Percentiles rank a stretch among this genome's conserved stretches.
Conservation (phyloP, 768 basidiomycete species). For the Saitozyma sp. region DNA sequence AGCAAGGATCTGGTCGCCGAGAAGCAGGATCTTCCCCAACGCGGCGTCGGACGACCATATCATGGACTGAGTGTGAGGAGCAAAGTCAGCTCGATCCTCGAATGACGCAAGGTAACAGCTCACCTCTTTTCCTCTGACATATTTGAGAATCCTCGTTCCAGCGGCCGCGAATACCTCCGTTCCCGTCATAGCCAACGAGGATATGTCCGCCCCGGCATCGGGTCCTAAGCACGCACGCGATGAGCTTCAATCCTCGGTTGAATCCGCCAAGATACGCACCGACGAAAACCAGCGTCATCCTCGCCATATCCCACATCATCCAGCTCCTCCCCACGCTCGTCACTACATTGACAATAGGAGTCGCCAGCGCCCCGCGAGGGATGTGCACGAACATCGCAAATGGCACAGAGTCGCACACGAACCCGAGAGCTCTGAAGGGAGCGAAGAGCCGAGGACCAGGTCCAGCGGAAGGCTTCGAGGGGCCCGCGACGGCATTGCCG, state of each 20-base stretch:
- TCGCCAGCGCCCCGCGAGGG: constrained; percentile 78
- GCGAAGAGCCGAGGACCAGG: constrained; percentile 62
- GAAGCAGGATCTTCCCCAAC: constrained; percentile 69
- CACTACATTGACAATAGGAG: constrained; percentile 77
- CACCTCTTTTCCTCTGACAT: constrained; percentile 85
- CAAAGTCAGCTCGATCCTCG: not conserved
- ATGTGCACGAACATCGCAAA: constrained; percentile 83
- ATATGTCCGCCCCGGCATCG: constrained; percentile 71
- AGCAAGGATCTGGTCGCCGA: constrained; percentile 77
- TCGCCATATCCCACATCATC: constrained; percentile 95
- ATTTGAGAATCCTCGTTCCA: constrained; percentile 70
- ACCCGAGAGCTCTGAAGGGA: constrained; percentile 92
- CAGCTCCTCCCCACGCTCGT: constrained; percentile 86
- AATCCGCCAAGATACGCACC: constrained; percentile 61
- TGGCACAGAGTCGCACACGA: constrained; percentile 86
- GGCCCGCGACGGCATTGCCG: no score
- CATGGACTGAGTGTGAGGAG: not conserved
- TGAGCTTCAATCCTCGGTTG: constrained; percentile 1
- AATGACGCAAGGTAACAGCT: not conserved
- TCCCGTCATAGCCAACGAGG: constrained; percentile 75
- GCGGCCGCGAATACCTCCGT: constrained; percentile 82
- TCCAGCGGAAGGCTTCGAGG: not conserved
- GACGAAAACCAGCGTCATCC: constrained; percentile 88
- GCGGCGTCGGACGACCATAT: constrained; percentile 9
- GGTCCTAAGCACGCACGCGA: constrained; percentile 62